Evolutionary conservation across 2,329 filamentous ascomycete species (phyloP).

Genomic region (Colletotrichum sp.): DNA sequence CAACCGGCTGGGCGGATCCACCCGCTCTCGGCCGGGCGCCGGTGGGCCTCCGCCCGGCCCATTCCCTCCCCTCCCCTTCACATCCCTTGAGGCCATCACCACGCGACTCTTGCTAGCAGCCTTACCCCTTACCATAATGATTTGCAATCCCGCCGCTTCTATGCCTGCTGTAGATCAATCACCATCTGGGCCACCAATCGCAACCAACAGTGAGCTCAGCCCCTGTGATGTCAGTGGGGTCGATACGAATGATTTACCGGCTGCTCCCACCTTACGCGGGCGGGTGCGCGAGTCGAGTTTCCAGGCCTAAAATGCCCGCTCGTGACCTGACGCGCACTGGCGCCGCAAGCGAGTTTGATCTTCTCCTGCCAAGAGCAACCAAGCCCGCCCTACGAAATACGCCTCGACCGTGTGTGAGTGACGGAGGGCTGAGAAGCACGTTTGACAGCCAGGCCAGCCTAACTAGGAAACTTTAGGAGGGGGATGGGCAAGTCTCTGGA

Average conservation of each 20-base stretch:
- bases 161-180: constrained; percentile 17
- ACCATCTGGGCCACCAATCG: not conserved
- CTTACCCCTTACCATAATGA: not conserved
- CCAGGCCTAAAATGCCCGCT: not conserved
- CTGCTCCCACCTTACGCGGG: not conserved
- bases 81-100: not conserved
- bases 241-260: not conserved
- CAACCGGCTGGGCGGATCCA: not conserved
- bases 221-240: not conserved
- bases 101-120: not conserved
- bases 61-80: not conserved
- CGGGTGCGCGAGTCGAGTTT: not conserved
- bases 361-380: not conserved
- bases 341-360: constrained; percentile 19
- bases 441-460: not conserved
- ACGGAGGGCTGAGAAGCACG: not conserved
- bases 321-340: not conserved
- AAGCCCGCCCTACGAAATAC: not conserved
- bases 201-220: not conserved
- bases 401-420: not conserved
- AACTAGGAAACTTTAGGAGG: not conserved
- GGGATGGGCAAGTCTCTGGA: not conserved
- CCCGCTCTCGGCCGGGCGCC: not conserved
- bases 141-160: constrained; percentile 8
- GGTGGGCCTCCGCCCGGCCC: not conserved